Evolutionary conservation across 768 basidiomycete species (phyloP), one percentile per base, ranked within the genome.

Genomic region (Leccinellum rugosiceps): DNA sequence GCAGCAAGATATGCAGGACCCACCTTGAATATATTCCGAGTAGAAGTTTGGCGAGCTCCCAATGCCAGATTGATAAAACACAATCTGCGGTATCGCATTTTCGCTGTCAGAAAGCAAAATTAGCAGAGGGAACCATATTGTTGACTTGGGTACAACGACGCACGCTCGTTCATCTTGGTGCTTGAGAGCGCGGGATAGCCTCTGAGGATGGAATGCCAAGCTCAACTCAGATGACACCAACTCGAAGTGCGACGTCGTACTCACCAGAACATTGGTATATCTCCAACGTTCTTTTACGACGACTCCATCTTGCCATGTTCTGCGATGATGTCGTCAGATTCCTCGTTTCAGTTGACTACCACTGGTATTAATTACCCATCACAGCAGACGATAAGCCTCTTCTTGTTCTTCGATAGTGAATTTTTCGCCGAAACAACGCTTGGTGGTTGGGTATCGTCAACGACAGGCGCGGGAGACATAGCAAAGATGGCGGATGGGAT

Each of bases 291-390:
- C 73, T 47, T 67, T 66, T 14, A 73, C 71, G 3, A 75, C 65
- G 35, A 84, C 64, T 2, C 84, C 88, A 64, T 90, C 86, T 73
- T 88, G 82, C 86, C 88, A 88, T 19, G 87, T 90, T 44, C 87
- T 90, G 50, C 8, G 11, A 44, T 35, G 31, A 32, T 45, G 44
- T 55, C 7, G 7, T 52, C n/a, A 61, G 17, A 57, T 21, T 44
- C 51, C 51, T 34, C 14, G 17, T 25, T 38, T 17, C 52, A 47
- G 44, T 30, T 23, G n/a, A 35, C 19, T 14, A 21, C 28, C 14
- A 35, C 19, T 32, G 15, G 54, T 23, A 17, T 13, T 31, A 69
- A 81, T 63, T 58, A 85, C 88, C 88, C 88, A 65, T 90, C 88
- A 60, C 88, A 90, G 62, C 87, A 90, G 35, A 90, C 77, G 28